Percentiles rank a stretch among this genome's conserved stretches.
Evolutionary conservation across 2,329 filamentous ascomycete genomes (phyloP).

Genomic region (Paraphaeosphaeria sporulosa): DNA sequence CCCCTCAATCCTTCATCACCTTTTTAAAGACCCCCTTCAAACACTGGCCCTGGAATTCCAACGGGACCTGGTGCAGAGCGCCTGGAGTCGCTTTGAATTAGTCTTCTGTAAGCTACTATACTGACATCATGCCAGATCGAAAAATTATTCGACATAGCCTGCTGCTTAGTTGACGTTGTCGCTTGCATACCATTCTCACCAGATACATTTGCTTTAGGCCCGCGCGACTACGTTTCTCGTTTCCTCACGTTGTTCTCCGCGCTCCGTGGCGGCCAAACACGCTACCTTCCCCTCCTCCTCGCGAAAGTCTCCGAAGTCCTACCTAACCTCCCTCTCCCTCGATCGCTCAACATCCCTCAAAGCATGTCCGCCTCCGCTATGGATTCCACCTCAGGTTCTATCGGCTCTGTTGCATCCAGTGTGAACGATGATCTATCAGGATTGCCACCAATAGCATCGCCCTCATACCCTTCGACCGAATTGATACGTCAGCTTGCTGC

Average conservation of each 20-base stretch:
- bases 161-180: conserved; percentile 76
- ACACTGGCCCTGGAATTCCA: background rate
- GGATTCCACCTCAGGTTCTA: conserved; percentile 31
- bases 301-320: conserved; percentile 78
- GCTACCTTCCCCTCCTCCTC: conserved; percentile 78
- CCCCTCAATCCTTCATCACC: conserved; percentile 1
- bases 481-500: conserved; percentile 46
- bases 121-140: conserved; percentile 65
- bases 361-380: conserved; percentile 36
- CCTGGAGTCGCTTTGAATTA: too few relatives aligned
- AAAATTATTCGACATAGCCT: conserved; percentile 80
- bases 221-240: conserved; percentile 75
- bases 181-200: conserved; percentile 65
- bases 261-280: conserved; percentile 77
- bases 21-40: background rate
- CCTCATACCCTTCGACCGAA: conserved; percentile 42
- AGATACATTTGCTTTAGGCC: conserved; percentile 61
- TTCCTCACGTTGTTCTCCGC: conserved; percentile 72
- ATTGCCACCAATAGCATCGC: conserved; percentile 34
- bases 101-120: conserved; percentile 12
- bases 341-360: conserved; percentile 43
- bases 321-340: conserved; percentile 56
- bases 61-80: conserved; percentile 4
- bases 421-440: conserved; percentile 38
- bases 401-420: conserved; percentile 40